Evolutionary conservation across 768 basidiomycete species (phyloP), one percentile per base, ranked within the genome.

Genomic region (Serpula lacrymans): DNA sequence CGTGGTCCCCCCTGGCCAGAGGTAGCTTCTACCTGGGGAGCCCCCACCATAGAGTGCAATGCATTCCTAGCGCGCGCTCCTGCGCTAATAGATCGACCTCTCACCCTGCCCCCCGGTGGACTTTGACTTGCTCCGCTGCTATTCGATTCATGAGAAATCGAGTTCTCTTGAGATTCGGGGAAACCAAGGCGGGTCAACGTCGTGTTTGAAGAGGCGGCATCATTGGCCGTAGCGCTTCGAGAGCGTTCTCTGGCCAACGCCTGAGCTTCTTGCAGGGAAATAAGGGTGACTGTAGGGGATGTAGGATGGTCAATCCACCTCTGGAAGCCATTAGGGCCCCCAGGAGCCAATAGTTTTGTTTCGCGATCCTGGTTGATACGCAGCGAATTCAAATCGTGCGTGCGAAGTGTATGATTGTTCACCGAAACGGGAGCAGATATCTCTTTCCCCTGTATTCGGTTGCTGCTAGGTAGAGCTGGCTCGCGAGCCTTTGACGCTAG

Each of bases 191-290:
- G n/a, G n/a, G n/a, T n/a, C n/a, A n/a, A n/a, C n/a, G n/a, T n/a
- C n/a, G n/a, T n/a, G n/a, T n/a, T 47, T 36, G 52, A 50, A 21
- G 57, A 42, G 33, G 61, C 46, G 2, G 58, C 43, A 38, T 50
- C 46, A 33, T 69, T 63, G 14, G 57, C 58, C 3, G 74, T 73
- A n/a, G 62, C 63, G 49, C 69, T 75, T 37, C 82, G 77, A 32
- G 75, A 67, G 36, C 82, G 77, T 54, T 83, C 72, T 41, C 69
- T 62, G 3, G 60, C 64, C 41, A 64, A 78, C 10, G 80, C 84
- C 50, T 86, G 78, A 3, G 87, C 87, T 64, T 90, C 84, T 53
- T 88, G 83, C 39, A 89, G 68, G 4, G 84, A 77, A 36, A 89
- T 88, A 27, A 90, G 72, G 22, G 75, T 68, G 47, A 88, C 80